Conservation (phyloP, 2,329 filamentous ascomycete genomes). For the Phialocephala sp. region DNA sequence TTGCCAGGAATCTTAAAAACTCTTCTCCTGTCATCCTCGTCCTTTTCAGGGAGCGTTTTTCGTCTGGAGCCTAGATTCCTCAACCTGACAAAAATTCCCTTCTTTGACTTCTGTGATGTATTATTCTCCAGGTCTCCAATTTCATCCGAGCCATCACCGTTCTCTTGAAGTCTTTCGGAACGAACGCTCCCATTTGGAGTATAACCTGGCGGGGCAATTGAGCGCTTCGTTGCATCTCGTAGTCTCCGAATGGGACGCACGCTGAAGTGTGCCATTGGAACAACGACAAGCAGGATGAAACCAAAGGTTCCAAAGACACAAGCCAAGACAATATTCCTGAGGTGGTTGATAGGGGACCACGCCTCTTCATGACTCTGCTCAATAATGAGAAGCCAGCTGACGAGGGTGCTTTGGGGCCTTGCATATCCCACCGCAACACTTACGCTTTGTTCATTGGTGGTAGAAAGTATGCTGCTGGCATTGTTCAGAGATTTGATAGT, state of each 20-base stretch:
- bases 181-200: conserved; percentile 40
- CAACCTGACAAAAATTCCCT: conserved; percentile 40
- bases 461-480: conserved; percentile 70
- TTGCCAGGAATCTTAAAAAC: conserved; percentile 84
- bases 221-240: conserved; percentile 41
- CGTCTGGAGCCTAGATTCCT: conserved; percentile 34
- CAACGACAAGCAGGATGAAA: conserved; percentile 71
- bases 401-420: conserved; percentile 68
- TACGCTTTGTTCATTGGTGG: conserved; percentile 72
- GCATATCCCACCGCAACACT: conserved; percentile 82
- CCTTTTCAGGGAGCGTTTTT: conserved; percentile 44
- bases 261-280: conserved; percentile 82
- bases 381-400: conserved; percentile 82
- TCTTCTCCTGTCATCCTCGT: conserved; percentile 46
- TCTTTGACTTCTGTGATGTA: conserved; percentile 42
- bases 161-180: conserved; percentile 36
- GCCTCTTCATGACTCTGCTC: conserved; percentile 79
- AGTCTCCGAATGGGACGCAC: conserved; percentile 67
- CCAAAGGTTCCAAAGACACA: conserved; percentile 86
- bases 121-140: conserved; percentile 33
- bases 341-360: conserved; percentile 72
- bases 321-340: conserved; percentile 81
- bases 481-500: conserved; percentile 61
- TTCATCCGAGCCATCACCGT: conserved; percentile 30
- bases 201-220: conserved; percentile 42